Evolutionary conservation across 495 filamentous ascomycete genomes (phyloP).

Genomic region (Pseudoneurospora amorphoporcata): DNA sequence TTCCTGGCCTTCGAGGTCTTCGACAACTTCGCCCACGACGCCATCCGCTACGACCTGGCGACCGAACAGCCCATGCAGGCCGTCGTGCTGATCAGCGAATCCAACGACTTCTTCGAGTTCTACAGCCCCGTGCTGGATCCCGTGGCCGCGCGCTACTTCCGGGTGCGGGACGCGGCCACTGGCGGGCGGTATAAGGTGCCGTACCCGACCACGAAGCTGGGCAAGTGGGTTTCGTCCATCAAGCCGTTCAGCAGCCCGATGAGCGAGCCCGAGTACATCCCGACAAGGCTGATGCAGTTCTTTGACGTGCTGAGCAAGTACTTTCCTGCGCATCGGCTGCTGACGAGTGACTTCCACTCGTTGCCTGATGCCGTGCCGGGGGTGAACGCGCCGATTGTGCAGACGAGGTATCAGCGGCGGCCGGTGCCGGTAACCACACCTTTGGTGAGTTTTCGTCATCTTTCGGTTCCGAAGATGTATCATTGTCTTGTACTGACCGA

Average conservation of each 20-base stretch:
- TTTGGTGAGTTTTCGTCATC: conserved; percentile 50
- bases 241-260: conserved; percentile 65
- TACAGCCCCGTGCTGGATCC: conserved; percentile 74
- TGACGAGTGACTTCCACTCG: conserved; percentile 84
- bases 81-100: conserved; percentile 68
- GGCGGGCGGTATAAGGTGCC: conserved; percentile 36
- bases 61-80: conserved; percentile 77
- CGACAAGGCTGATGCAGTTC: conserved; percentile 90
- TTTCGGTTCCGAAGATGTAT: background rate
- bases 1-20: conserved; percentile 98
- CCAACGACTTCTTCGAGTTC: conserved; percentile 92
- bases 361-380: conserved; percentile 75
- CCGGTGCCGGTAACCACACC: conserved; percentile 87
- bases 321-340: conserved; percentile 79
- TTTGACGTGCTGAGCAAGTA: conserved; percentile 77
- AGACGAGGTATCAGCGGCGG: conserved; percentile 77
- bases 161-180: conserved; percentile 57
- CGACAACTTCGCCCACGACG: conserved; percentile 96
- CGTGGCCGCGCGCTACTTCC: conserved; percentile 69
- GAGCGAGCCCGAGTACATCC: conserved; percentile 80
- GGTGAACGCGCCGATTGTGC: conserved; percentile 86
- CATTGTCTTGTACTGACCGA: background rate
- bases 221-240: conserved; percentile 47
- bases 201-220: conserved; percentile 45
- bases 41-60: conserved; percentile 70